Evolutionary conservation across 306 rosid genomes (phyloP), one percentile per base, ranked within the genome.

Genomic region (Styphnolobium japonicum): DNA sequence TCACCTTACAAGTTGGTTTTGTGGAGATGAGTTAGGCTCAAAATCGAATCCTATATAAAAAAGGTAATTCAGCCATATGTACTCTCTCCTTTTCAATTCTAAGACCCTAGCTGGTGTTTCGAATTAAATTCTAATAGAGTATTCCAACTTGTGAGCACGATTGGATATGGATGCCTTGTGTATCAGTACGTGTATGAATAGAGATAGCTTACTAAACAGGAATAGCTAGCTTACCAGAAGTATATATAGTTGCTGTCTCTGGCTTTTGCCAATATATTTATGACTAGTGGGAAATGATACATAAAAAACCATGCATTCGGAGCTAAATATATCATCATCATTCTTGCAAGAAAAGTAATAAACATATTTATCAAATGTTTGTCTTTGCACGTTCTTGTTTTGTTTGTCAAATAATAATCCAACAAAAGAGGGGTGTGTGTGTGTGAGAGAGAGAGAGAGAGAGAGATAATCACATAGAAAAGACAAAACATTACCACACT

Each of bases 281-380:
- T 51, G 36, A 67, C 34, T 34, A 31, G 27, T 42, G 33, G 42
- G 25, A 60, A 27, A 62, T 31, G 48, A 21, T 46, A 46, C 23
- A 42, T 18, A 33, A 33, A 58, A 39, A 70, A 60, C n/a, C 25
- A 49, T 22, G 37, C 12, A 36, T 71, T 51, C 61, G 56, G 67
- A 80, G 74, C 27, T 23, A 15, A 72, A 71, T 27, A 27, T 3
- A 22, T 70, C 31, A 46, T 48, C 43, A 34, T 36, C 61, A 66
- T 46, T 80, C 88, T 81, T 85, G 88, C 82, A 87, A 83, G 90
- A 52, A 75, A 84, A 90, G 81, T 39, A 71, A 84, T 45, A 15
- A 36, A 16, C 15, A 71, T 27, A 71, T 67, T 8, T n/a, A 51
- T 16, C 2, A 45, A 67, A 25, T 46, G 14, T 77, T 72, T 46